Conservation (phyloP, 1,139 yeast species). For the Yamadazyma diospyri region DNA sequence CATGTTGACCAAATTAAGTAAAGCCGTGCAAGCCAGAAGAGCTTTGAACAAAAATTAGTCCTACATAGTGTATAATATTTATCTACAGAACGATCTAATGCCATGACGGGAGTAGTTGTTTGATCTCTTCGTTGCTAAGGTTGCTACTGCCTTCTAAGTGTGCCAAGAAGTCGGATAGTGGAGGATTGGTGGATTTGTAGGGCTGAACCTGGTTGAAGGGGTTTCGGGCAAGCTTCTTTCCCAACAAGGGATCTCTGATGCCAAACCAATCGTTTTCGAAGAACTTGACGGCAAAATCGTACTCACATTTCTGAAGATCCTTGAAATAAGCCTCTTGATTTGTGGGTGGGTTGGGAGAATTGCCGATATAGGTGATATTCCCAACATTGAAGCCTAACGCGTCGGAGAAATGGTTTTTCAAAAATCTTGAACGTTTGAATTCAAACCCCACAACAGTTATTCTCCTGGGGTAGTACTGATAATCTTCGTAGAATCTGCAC, state of each 20-base stretch:
- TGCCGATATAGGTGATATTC: conserved; percentile 51
- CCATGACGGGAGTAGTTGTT: conserved; percentile 8
- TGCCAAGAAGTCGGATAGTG: conserved; percentile 19
- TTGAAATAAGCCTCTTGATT: conserved; percentile 32
- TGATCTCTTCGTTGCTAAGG: conserved; percentile 14
- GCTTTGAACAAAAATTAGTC: conserved; percentile 12
- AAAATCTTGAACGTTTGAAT: conserved; percentile 62
- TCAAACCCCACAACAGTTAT: conserved; percentile 70
- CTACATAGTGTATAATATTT: conserved; percentile 5
- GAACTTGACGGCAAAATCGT: conserved; percentile 49
- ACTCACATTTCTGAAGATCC: conserved; percentile 47
- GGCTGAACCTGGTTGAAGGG: conserved; percentile 53
- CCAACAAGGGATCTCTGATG: conserved; percentile 31
- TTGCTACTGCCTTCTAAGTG: conserved; percentile 13
- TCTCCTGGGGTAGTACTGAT: conserved; percentile 44
- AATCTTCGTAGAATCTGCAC: conserved; percentile 50
- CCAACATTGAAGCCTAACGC: conserved; percentile 40
- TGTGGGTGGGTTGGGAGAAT: conserved; percentile 51
- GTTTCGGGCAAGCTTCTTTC: conserved; percentile 52
- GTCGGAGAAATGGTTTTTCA: conserved; percentile 47
- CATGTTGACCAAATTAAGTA: conserved; percentile 75
- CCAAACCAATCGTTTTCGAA: conserved; percentile 67
- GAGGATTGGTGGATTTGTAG: conserved; percentile 32
- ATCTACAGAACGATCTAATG: not conserved
- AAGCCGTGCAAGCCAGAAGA: conserved; percentile 82